These are phyloP conservation scores for Ophiostoma pallidulum DNA, from an alignment of 2,329 filamentous ascomycete species.

Conservation along the genomic window DNA sequence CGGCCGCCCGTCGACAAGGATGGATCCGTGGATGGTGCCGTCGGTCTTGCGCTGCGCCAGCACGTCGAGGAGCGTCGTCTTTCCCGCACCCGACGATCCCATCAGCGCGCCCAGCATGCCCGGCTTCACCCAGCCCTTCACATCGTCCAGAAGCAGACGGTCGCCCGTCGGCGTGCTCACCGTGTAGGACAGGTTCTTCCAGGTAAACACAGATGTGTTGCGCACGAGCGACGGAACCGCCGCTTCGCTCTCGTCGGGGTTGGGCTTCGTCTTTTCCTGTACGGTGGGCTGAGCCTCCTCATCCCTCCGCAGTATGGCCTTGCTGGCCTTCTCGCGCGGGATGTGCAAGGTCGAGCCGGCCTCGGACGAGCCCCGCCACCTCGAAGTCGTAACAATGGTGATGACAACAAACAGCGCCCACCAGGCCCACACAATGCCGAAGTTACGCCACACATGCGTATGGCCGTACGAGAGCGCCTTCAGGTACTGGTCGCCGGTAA, in stretches of 20 bases:
- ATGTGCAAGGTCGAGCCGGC: too few species aligned
- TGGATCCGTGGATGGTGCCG: slow-evolving; percentile 80
- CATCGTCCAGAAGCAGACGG: slow-evolving; percentile 70
- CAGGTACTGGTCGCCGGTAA: slow-evolving; percentile 52
- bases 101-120: slow-evolving; percentile 84
- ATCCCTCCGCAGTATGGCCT: too few species aligned
- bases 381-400: too few species aligned
- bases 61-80: slow-evolving; percentile 81
- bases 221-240: too few species aligned
- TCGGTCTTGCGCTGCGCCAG: slow-evolving; percentile 78
- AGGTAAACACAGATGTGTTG: too few species aligned
- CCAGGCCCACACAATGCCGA: slow-evolving; percentile 61
- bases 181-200: too few species aligned
- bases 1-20: slow-evolving; percentile 56
- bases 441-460: slow-evolving; percentile 58
- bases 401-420: slow-evolving; percentile 56
- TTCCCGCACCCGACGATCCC: slow-evolving; percentile 85
- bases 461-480: slow-evolving; percentile 45
- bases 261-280: too few species aligned
- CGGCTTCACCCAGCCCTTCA: slow-evolving; percentile 93
- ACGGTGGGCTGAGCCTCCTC: too few species aligned
- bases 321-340: too few species aligned
- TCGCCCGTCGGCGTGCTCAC: slow-evolving; percentile 73
- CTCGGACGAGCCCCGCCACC: too few species aligned
- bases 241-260: too few species aligned